These are phyloP conservation scores for Aspergillus terreus DNA, from an alignment of 2,329 filamentous ascomycete genomes.

Conservation along the genomic window DNA sequence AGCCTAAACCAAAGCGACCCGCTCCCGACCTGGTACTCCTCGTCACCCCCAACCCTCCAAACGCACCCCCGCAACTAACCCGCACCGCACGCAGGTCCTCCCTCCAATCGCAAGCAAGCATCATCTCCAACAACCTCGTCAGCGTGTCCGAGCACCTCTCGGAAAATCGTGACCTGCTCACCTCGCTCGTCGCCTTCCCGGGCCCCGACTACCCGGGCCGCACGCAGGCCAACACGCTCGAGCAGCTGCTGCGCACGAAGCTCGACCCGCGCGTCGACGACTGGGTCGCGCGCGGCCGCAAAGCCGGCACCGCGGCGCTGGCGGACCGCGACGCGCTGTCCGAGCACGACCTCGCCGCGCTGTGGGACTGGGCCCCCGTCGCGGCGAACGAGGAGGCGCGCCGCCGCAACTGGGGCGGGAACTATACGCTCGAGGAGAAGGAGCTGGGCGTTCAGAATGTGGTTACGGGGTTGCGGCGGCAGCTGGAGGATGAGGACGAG, in stretches of 20 bases:
- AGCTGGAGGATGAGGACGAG: slow-evolving; percentile 52
- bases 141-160: slow-evolving; percentile 63
- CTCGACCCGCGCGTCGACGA: slow-evolving; percentile 73
- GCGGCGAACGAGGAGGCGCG: slow-evolving; percentile 45
- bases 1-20: slow-evolving; percentile 61
- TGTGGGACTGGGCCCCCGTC: slow-evolving; percentile 59
- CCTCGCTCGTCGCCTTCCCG: slow-evolving; percentile 69
- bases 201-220: slow-evolving; percentile 70
- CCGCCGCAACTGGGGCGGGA: slow-evolving; percentile 54
- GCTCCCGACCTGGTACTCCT: slow-evolving; percentile 60
- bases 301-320: slow-evolving; percentile 5
- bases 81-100: slow-evolving; percentile 52
- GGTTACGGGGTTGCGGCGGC: slow-evolving; percentile 64
- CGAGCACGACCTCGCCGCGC: slow-evolving; percentile 51
- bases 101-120: slow-evolving; percentile 67
- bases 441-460: slow-evolving; percentile 65
- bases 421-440: slow-evolving; percentile 69
- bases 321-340: slow-evolving; percentile 27
- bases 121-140: slow-evolving; percentile 67
- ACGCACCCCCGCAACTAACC: not conserved
- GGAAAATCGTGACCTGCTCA: slow-evolving; percentile 64
- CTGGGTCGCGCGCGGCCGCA: slow-evolving; percentile 62
- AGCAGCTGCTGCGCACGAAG: slow-evolving; percentile 75
- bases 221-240: slow-evolving; percentile 59
- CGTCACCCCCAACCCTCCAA: not conserved